Evolutionary conservation across 2,329 filamentous ascomycete genomes (phyloP), one percentile per base, ranked within the genome.

Genomic region (Phyllosticta capitalensis): DNA sequence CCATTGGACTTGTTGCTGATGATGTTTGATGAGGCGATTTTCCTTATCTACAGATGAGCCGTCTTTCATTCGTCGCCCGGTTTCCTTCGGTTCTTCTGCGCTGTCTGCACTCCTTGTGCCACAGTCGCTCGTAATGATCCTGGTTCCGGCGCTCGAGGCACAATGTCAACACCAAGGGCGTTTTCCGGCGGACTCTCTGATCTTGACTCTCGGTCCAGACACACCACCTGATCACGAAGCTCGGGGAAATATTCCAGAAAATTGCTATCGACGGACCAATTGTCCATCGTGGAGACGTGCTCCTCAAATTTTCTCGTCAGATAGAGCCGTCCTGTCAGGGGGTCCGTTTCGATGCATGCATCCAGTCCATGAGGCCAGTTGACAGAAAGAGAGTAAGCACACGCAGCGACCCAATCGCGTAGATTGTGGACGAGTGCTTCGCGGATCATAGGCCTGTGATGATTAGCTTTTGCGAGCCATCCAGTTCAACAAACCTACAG

Each of bases 281-380:
- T 59, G n/a, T 26, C 49, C 5, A 26, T 30, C 10, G 22, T 50
- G 5, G 33, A 50, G 19, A 45, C 56, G 24, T 59, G 56, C 3
- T 54, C 51, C 5, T 50, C 17, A 24, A 59, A 59, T 17, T 54
- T n/a, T n/a, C 50, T 21, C 2, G 52, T 59, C 52, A 59, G 28
- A 22, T 59, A 59, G 20, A 59, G 22, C 20, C 28, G 56, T 24
- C 38, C 56, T 12, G 53, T 52, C 33, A 24, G 9, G n/a, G 56
- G 56, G 14, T 59, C 56, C 12, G 48, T 50, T n/a, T 54, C 21
- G 22, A 59, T 33, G 17, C 22, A 12, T 14, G n/a, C 52, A 12
- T 59, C 56, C 51, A 59, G 52, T 21, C 56, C 56, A 51, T 54
- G 33, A 7, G 56, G 24, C 56, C 56, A 59, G 9, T 54, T 59